These are phyloP conservation scores for Penicillium sp. DNA, from an alignment of 2,329 filamentous ascomycete species.

Conservation along the genomic window DNA sequence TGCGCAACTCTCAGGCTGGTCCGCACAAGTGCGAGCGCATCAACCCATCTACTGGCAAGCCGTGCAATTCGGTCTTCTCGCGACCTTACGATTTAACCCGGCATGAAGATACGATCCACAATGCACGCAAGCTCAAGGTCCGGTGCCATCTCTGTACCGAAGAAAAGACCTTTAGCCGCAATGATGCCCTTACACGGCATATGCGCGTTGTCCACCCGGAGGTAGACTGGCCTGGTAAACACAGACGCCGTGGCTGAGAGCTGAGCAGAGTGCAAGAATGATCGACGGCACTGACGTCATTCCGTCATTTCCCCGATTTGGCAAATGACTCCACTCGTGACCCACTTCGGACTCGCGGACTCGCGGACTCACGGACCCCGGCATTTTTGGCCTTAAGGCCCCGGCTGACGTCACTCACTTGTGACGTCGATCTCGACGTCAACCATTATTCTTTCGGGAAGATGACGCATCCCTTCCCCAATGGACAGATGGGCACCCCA, in stretches of 20 bases:
- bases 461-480: too few relatives aligned
- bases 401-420: too few relatives aligned
- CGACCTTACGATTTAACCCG: slow-evolving; percentile 93
- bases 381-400: too few relatives aligned
- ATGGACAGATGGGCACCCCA: too few relatives aligned
- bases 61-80: slow-evolving; percentile 91
- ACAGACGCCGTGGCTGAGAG: slow-evolving; percentile 34
- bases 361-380: too few relatives aligned
- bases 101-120: slow-evolving; percentile 97
- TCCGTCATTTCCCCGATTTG: too few relatives aligned
- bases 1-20: slow-evolving; percentile 81
- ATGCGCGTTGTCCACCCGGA: slow-evolving; percentile 93
- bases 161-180: slow-evolving; percentile 94
- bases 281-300: slow-evolving; percentile 10
- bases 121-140: slow-evolving; percentile 88
- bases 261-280: too few relatives aligned
- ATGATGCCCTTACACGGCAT: slow-evolving; percentile 89
- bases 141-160: slow-evolving; percentile 89
- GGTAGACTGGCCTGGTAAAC: slow-evolving; percentile 71
- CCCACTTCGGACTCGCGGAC: too few relatives aligned
- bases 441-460: too few relatives aligned
- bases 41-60: slow-evolving; percentile 91
- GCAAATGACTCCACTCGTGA: too few relatives aligned
- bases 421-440: too few relatives aligned
- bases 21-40: slow-evolving; percentile 89